Conservation (phyloP, 805 yeast species). For the Debaryomyces castellii region DNA sequence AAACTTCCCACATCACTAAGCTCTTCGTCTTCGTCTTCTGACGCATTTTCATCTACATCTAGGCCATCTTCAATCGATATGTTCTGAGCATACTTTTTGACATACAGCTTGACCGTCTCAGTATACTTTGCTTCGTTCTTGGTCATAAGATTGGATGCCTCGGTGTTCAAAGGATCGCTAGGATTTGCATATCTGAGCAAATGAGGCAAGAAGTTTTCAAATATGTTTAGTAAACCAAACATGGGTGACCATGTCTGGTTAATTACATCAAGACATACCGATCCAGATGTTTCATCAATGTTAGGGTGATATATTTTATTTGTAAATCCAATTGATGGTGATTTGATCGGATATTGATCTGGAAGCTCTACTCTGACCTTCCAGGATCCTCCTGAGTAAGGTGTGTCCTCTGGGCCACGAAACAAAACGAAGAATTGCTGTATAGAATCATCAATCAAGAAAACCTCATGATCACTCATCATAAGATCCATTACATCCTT, state of each 20-base stretch:
- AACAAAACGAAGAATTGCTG: slow-evolving; percentile 87
- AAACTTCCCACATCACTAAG: slow-evolving; percentile 51
- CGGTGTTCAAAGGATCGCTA: slow-evolving; percentile 88
- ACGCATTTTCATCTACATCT: slow-evolving; percentile 31
- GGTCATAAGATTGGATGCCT: slow-evolving; percentile 78
- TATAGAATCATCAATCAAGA: slow-evolving; percentile 68
- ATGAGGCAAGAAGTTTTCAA: slow-evolving; percentile 93
- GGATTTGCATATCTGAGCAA: slow-evolving; percentile 90
- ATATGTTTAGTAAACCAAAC: slow-evolving; percentile 88
- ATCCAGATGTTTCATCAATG: slow-evolving; percentile 86
- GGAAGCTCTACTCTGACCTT: slow-evolving; percentile 90
- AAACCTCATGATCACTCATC: slow-evolving; percentile 91
- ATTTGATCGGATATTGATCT: slow-evolving; percentile 91
- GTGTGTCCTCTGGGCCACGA: slow-evolving; percentile 78
- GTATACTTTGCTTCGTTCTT: slow-evolving; percentile 67
- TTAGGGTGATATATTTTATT: slow-evolving; percentile 94
- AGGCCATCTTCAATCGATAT: slow-evolving; percentile 41
- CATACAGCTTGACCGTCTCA: slow-evolving; percentile 70
- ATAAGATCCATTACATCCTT: slow-evolving; percentile 96
- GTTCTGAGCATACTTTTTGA: slow-evolving; percentile 56
- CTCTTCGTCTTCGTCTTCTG: slow-evolving; percentile 36
- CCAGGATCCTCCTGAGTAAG: slow-evolving; percentile 90
- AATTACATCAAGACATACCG: slow-evolving; percentile 93
- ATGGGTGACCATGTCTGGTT: slow-evolving; percentile 98
- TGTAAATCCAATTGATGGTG: slow-evolving; percentile 92